Percentiles rank a stretch among this genome's conserved stretches.
Evolutionary conservation across 306 rosid genomes (phyloP).

Genomic region (Abrus precatorius): DNA sequence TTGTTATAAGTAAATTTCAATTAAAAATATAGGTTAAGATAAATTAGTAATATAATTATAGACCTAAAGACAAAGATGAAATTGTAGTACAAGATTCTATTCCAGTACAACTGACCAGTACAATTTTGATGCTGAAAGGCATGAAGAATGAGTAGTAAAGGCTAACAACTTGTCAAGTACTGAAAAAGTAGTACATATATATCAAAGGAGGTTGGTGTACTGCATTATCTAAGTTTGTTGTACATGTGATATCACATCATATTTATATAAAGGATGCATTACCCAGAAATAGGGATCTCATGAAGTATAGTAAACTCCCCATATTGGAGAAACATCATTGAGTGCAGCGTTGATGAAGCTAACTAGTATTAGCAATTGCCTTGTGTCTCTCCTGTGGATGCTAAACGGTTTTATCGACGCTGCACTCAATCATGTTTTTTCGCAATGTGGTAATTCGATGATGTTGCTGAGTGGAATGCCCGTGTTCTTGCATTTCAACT

Average conservation of each 20-base stretch:
- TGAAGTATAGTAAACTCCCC: constrained; percentile 30
- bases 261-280: constrained; percentile 13
- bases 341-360: constrained; percentile 95
- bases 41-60: background rate
- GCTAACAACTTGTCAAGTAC: background rate
- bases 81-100: constrained; percentile 44
- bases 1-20: background rate
- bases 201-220: constrained; percentile 25
- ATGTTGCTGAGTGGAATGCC: background rate
- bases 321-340: constrained; percentile 77
- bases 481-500: too few species aligned
- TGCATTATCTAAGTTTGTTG: constrained; percentile 17
- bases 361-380: background rate
- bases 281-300: constrained; percentile 12
- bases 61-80: background rate
- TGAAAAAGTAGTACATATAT: constrained; percentile 43
- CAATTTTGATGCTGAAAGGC: constrained; percentile 16
- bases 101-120: constrained; percentile 47
- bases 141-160: background rate
- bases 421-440: constrained; percentile 76
- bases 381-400: background rate
- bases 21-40: background rate
- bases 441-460: background rate
- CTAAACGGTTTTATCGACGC: constrained; percentile 44
- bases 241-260: background rate